Conservation (phyloP, 768 basidiomycete genomes). For the Boletus sp. region DNA sequence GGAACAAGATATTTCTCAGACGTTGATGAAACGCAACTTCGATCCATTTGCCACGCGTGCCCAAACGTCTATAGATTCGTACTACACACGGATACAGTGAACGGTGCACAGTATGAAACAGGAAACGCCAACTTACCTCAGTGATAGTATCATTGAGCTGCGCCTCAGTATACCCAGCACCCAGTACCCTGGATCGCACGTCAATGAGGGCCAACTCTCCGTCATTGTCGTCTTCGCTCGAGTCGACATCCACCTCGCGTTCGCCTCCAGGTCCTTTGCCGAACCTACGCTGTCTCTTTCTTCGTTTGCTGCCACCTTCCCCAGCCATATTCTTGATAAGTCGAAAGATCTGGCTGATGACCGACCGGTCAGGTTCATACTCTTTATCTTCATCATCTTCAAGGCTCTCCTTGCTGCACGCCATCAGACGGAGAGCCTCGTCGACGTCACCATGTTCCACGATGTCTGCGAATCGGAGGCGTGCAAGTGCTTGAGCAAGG, state of each 20-base stretch:
- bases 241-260: conserved; percentile 67
- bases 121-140: conserved; percentile 49
- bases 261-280: conserved; percentile 70
- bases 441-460: conserved; percentile 90
- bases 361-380: conserved; percentile 70
- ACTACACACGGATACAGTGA: conserved; percentile 46
- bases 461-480: conserved; percentile 76
- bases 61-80: conserved; percentile 82
- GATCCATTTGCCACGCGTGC: conserved; percentile 79
- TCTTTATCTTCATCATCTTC: conserved; percentile 74
- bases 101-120: not conserved
- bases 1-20: conserved; percentile 16
- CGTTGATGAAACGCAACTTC: conserved; percentile 66
- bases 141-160: conserved; percentile 84
- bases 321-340: conserved; percentile 85
- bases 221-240: conserved; percentile 64
- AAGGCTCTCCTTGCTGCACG: conserved; percentile 90
- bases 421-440: conserved; percentile 95
- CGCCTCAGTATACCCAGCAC: conserved; percentile 86
- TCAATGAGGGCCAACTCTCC: conserved; percentile 82
- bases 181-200: conserved; percentile 79
- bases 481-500: conserved; percentile 90
- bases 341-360: conserved; percentile 81
- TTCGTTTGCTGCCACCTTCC: conserved; percentile 36
- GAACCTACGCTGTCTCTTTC: conserved; percentile 48